Conservation (phyloP, 208 protist genomes). For the Acanthamoeba triangularis region DNA sequence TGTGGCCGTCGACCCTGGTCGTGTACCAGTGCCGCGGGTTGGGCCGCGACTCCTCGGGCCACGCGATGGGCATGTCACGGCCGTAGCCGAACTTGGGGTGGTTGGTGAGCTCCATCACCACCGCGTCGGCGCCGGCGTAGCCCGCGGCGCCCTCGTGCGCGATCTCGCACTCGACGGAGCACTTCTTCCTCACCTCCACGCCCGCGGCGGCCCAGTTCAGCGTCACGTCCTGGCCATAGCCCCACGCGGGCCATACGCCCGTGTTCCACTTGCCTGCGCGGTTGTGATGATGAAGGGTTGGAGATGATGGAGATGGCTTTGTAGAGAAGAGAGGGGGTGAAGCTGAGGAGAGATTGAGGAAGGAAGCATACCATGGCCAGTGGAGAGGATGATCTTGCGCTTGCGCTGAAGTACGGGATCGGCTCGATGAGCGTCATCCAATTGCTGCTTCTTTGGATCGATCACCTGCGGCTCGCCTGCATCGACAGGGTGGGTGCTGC, state of each 20-base stretch:
- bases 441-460: background rate
- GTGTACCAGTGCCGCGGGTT: conserved; percentile 14
- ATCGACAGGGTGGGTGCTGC: background rate
- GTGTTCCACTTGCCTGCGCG: conserved; percentile 64
- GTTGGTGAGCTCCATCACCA: conserved; percentile 73
- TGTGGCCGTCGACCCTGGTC: background rate
- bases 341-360: background rate
- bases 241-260: conserved; percentile 66
- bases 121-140: conserved; percentile 39
- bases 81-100: conserved; percentile 67
- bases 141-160: background rate
- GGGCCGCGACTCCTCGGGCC: background rate
- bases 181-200: conserved; percentile 41
- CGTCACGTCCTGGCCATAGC: conserved; percentile 49
- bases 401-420: conserved; percentile 15
- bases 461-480: background rate
- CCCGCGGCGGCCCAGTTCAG: conserved; percentile 70
- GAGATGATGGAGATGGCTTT: background rate
- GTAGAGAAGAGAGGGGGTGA: background rate
- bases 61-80: conserved; percentile 26
- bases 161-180: conserved; percentile 58
- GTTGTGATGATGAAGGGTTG: background rate
- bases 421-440: background rate
- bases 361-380: background rate
- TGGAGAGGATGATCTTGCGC: conserved; percentile 61